Base-by-base conservation (phyloP, 1,284 basidiomycete genomes). In the Ceraceosorus guamensis region DNA sequence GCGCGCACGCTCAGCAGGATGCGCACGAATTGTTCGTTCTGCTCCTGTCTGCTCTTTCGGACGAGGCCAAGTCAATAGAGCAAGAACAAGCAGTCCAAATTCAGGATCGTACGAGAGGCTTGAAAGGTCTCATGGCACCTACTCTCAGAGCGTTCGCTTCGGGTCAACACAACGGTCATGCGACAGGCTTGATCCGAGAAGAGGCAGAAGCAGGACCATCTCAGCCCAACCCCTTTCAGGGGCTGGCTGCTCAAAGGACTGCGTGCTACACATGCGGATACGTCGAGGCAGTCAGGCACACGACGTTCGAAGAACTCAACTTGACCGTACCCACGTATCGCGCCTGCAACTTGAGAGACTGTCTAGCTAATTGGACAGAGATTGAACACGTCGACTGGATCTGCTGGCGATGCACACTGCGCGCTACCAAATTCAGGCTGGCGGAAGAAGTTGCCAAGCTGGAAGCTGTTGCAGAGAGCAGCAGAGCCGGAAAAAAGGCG, bases 1-100 rank as follows among this genome's bases (percentile, higher is more conserved):
- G 60, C 0, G 73, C 73, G 4, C 73, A 75, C 18, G 70, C 73
- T 58, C 73, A 76, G 50, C 73, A 76, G 46, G 73, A 76, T 45
- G 72, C 73, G 1, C 73, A 76, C 48, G 73, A 76, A 55, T 65
- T 76, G 13, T 67, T 70, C 48, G 64, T 71, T 1, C 62, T 76
- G 4, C 65, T 76, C 35, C 60, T 66, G 41, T 59, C 65, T n/a
- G 69, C 71, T 1, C 57, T 76, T 24, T 64, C 69, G 34, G 58
- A 60, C 6, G 73, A 76, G 53, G 63, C 66, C 1, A 60, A 39
- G 16, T 18, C 33, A 14, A 6, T 35, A 13, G 6, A 3, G 11
- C 24, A 32, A n/a, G 48, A 31, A 34, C 10, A 30, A 13, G 48
- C 24, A 31, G n/a, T n/a, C n/a, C n/a, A n/a, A n/a, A n/a, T n/a